Evolutionary conservation across 2,329 filamentous ascomycete species (phyloP).

Genomic region (Penicillium janthinellum): DNA sequence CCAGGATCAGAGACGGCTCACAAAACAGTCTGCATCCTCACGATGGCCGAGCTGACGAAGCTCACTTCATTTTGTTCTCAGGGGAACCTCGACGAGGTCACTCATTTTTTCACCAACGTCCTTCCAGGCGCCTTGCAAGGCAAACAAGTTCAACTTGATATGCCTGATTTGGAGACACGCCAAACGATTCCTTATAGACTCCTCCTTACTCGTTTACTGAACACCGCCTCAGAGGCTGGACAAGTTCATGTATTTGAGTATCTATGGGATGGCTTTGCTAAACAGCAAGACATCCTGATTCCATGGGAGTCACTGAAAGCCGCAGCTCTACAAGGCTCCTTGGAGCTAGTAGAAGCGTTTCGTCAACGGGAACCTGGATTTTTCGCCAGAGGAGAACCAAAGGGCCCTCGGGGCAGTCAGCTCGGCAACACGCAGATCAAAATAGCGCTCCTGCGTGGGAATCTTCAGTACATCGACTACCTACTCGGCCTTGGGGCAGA

Average conservation of each 20-base stretch:
- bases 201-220: neutral
- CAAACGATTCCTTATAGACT: neutral
- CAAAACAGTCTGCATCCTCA: no score
- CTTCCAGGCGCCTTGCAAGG: no score
- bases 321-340: neutral
- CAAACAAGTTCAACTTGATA: neutral
- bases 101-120: no score
- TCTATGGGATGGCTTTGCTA: neutral
- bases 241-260: neutral
- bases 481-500: neutral
- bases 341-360: neutral
- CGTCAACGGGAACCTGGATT: neutral
- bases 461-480: neutral
- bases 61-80: no score
- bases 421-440: neutral
- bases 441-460: neutral
- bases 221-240: neutral
- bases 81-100: no score
- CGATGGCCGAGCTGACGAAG: no score
- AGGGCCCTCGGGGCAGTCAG: neutral
- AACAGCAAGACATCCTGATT: neutral
- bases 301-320: neutral
- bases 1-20: no score
- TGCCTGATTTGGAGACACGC: neutral
- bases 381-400: neutral